Conservation (phyloP, 108 stramenopile species). For the Cyclotella sp. region DNA sequence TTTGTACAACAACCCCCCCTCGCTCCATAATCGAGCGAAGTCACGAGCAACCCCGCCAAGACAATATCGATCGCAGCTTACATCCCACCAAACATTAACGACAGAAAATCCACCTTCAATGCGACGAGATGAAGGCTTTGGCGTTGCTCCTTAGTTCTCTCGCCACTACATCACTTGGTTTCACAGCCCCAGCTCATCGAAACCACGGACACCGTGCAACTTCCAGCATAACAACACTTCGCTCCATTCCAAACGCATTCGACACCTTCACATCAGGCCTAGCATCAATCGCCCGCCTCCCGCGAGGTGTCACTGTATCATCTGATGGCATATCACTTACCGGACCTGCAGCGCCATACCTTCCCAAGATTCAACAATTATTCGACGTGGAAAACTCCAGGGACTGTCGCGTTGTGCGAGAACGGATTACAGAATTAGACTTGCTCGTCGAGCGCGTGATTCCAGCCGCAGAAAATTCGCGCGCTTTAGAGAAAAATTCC, state of each 20-base stretch:
- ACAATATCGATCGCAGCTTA: too few species aligned
- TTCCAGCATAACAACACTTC: conserved; percentile 13
- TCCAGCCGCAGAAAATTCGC: conserved; percentile 27
- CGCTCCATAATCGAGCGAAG: too few species aligned
- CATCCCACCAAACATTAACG: too few species aligned
- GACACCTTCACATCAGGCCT: conserved; percentile 80
- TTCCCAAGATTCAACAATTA: conserved; percentile 32
- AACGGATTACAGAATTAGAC: conserved; percentile 86
- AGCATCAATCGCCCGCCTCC: conserved; percentile 63
- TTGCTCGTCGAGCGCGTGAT: conserved; percentile 69
- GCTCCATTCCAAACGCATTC: conserved; percentile 60
- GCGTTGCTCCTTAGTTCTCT: too few species aligned
- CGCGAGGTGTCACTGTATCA: conserved; percentile 52
- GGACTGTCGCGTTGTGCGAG: conserved; percentile 74
- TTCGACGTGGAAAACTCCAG: conserved; percentile 69
- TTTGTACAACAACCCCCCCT: too few species aligned
- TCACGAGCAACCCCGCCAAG: too few species aligned
- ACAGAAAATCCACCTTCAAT: too few species aligned
- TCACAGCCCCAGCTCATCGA: not conserved
- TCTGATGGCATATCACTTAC: conserved; percentile 20
- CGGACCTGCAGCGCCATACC: conserved; percentile 21
- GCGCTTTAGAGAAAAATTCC: not conserved
- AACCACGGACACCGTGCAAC: not conserved
- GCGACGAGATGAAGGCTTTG: too few species aligned
- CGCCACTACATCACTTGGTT: not conserved